These are phyloP conservation scores for Linum trigynum DNA, from an alignment of 345 rosid genomes.

Conservation along the genomic window DNA sequence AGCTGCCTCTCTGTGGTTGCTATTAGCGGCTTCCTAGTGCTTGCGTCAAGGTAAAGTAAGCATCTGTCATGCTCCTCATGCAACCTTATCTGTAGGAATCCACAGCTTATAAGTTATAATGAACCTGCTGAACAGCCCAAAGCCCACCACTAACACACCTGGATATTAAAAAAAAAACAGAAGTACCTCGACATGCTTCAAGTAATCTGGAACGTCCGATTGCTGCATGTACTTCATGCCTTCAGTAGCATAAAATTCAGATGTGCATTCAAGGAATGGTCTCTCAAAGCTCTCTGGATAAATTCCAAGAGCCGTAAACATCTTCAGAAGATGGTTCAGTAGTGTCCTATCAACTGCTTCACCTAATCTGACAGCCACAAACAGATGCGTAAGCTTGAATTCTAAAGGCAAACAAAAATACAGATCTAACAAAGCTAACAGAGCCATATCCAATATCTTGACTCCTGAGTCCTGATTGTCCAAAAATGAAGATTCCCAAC, in stretches of 20 bases:
- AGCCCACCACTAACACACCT: too few species aligned
- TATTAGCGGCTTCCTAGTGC: conserved; percentile 76
- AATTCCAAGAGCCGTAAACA: conserved; percentile 94
- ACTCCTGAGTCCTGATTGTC: too few species aligned
- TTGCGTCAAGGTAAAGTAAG: conserved; percentile 71
- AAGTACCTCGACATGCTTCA: conserved; percentile 94
- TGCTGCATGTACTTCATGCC: conserved; percentile 98
- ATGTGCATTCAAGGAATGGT: conserved; percentile 82
- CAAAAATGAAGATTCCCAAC: background rate
- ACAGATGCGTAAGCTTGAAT: background rate
- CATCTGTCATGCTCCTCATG: conserved; percentile 97
- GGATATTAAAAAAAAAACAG: background rate
- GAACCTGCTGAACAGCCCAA: background rate
- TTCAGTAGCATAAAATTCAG: conserved; percentile 94
- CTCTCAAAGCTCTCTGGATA: conserved; percentile 92
- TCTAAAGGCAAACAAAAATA: background rate
- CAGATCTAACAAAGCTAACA: background rate
- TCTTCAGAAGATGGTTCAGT: conserved; percentile 89
- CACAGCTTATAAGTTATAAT: background rate
- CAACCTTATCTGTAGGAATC: conserved; percentile 62
- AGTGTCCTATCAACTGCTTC: conserved; percentile 90
- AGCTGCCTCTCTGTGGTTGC: conserved; percentile 82
- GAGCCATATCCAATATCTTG: background rate
- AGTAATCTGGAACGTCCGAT: conserved; percentile 89
- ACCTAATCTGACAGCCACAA: conserved; percentile 52